A percentile compares a stretch with the other conserved stretches of the same genome.
These are phyloP conservation scores for Dentipellis fragilis DNA, from an alignment of 768 basidiomycete species.

Conservation along the genomic window DNA sequence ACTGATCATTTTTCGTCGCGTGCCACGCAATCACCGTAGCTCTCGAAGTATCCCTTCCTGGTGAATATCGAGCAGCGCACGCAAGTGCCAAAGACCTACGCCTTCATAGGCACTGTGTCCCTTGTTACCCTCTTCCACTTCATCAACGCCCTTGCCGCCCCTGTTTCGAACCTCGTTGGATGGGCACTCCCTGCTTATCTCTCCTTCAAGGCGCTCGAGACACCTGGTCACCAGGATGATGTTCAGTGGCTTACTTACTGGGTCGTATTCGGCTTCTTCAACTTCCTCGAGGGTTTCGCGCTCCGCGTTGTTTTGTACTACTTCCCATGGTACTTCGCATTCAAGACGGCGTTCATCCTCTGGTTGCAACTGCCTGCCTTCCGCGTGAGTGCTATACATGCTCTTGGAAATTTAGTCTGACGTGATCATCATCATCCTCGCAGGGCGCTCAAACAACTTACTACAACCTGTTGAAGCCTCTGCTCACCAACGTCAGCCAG, in stretches of 20 bases:
- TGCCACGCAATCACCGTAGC: conserved; percentile 28
- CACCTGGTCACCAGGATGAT: conserved; percentile 74
- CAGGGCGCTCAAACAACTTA: conserved; percentile 87
- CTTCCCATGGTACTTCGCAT: conserved; percentile 86
- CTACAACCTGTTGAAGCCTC: conserved; percentile 65
- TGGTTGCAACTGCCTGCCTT: conserved; percentile 86
- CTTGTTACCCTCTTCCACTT: conserved; percentile 68
- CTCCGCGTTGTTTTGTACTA: conserved; percentile 83
- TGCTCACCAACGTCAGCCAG: conserved; percentile 53
- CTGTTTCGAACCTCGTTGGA: conserved; percentile 86
- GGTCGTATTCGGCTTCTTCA: conserved; percentile 91
- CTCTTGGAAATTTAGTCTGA: conserved; percentile 1
- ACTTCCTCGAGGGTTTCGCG: conserved; percentile 83
- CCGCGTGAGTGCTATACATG: conserved; percentile 45
- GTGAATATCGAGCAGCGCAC: conserved; percentile 82
- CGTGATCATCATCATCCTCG: conserved; percentile 2
- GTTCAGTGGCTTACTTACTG: conserved; percentile 98
- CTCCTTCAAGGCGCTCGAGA: conserved; percentile 90
- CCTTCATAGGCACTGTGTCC: conserved; percentile 61
- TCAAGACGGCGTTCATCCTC: conserved; percentile 86
- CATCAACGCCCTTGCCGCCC: conserved; percentile 85
- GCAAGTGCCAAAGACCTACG: conserved; percentile 87
- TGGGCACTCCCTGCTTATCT: conserved; percentile 93
- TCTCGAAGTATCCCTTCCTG: conserved; percentile 80
- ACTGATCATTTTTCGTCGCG: conserved; percentile 14